Conservation (phyloP, 2,329 filamentous ascomycete genomes). For the Aspergillus clavatus region DNA sequence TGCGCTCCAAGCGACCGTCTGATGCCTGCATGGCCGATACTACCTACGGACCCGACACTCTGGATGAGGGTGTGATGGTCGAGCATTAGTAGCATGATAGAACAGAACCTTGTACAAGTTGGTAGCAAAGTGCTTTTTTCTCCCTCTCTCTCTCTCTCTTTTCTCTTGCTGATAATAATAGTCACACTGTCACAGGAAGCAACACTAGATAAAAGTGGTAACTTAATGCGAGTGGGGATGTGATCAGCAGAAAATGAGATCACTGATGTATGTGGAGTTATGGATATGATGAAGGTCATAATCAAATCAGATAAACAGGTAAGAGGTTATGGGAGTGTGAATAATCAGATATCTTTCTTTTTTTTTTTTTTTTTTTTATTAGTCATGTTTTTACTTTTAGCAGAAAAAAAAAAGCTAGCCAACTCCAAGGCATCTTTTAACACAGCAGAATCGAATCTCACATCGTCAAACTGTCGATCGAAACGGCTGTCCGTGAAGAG, state of each 20-base stretch:
- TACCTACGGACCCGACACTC: conserved; percentile 22
- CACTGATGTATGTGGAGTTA: too few species aligned
- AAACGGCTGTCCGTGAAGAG: conserved; percentile 12
- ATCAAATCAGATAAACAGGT: background rate
- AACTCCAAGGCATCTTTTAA: background rate
- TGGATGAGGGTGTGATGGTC: conserved; percentile 23
- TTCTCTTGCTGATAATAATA: too few species aligned
- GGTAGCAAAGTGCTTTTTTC: too few species aligned
- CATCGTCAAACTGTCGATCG: conserved; percentile 13
- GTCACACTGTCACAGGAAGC: too few species aligned
- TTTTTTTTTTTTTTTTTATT: background rate
- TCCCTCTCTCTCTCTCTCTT: too few species aligned
- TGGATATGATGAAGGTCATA: too few species aligned
- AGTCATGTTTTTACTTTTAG: background rate
- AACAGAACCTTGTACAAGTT: background rate
- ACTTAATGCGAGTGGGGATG: background rate
- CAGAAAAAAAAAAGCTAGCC: background rate
- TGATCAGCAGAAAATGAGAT: too few species aligned
- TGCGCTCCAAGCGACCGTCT: conserved; percentile 5
- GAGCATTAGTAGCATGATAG: conserved; percentile 17
- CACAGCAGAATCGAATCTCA: conserved; percentile 13
- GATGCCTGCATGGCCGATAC: conserved; percentile 15
- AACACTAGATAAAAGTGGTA: too few species aligned
- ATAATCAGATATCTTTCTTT: background rate
- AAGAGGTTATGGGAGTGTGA: background rate